Evolutionary conservation across 345 rosid genomes (phyloP).

Genomic region (Crucihimalaya himalaica): DNA sequence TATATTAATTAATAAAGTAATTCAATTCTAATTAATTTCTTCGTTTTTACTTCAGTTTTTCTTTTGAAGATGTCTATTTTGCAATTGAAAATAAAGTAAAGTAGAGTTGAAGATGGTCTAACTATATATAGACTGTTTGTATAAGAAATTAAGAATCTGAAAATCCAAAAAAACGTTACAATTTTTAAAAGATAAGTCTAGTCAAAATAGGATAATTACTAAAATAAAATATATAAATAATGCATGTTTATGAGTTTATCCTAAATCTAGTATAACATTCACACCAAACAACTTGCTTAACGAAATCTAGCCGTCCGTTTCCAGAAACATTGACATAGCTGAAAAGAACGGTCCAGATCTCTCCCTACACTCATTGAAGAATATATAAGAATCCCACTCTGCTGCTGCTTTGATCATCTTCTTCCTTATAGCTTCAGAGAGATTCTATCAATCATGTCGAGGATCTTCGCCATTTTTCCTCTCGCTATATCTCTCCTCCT

Average conservation of each 20-base stretch:
- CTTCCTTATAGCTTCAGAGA: conserved; percentile 2
- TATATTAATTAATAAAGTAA: no score
- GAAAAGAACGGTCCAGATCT: conserved; percentile 23
- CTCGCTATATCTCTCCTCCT: conserved; percentile 6
- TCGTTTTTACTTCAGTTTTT: no score
- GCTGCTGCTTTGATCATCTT: conserved; percentile 25
- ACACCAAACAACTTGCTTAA: not conserved
- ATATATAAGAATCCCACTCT: conserved; percentile 3
- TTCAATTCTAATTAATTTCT: no score
- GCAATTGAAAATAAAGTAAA: no score
- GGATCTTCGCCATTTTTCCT: not conserved
- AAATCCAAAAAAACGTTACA: no score
- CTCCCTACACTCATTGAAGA: not conserved
- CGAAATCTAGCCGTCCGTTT: conserved; percentile 33
- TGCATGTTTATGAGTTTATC: not conserved
- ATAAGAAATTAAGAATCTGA: no score
- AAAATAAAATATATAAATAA: not conserved
- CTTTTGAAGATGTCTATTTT: no score
- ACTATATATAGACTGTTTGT: no score
- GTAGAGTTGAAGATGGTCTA: no score
- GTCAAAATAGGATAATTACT: not conserved
- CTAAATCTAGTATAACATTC: not conserved
- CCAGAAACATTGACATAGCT: conserved; percentile 22
- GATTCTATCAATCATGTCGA: conserved; percentile 24
- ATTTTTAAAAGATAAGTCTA: not conserved